Conservation (phyloP, 306 rosid genomes). For the Amphicarpaea edgeworthii region DNA sequence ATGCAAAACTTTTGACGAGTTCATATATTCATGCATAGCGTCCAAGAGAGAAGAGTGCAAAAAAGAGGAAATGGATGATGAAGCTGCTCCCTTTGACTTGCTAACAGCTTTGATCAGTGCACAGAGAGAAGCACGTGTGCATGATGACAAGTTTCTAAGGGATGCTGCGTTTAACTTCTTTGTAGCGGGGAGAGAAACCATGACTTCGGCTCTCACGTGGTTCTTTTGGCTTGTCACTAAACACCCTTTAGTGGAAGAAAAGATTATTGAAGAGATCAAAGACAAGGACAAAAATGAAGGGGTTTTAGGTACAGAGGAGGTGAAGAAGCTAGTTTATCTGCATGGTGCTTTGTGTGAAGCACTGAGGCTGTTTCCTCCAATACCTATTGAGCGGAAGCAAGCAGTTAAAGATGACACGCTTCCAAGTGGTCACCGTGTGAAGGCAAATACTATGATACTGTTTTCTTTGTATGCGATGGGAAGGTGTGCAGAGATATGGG, state of each 20-base stretch:
- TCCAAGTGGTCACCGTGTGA: constrained; percentile 61
- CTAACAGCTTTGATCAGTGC: constrained; percentile 41
- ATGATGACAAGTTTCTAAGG: constrained; percentile 40
- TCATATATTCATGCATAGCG: constrained; percentile 45
- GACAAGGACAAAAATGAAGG: neutral
- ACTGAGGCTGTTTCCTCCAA: constrained; percentile 56
- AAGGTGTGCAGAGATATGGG: constrained; percentile 61
- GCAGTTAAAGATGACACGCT: constrained; percentile 47
- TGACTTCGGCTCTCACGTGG: constrained; percentile 41
- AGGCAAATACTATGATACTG: constrained; percentile 24
- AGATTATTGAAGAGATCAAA: constrained; percentile 56
- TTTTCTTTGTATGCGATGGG: constrained; percentile 62
- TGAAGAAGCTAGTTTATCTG: constrained; percentile 54
- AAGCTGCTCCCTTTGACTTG: constrained; percentile 39
- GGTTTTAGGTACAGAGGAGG: constrained; percentile 16
- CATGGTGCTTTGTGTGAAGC: constrained; percentile 63
- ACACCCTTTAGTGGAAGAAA: constrained; percentile 50
- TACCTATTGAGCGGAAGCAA: constrained; percentile 53
- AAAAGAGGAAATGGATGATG: neutral
- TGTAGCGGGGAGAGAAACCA: constrained; percentile 27
- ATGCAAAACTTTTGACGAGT: constrained; percentile 40
- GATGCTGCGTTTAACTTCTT: constrained; percentile 34
- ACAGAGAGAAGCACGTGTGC: neutral
- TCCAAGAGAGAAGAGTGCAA: constrained; percentile 41
- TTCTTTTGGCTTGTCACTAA: constrained; percentile 45